phyloP scores from a whole-genome alignment of 1,284 basidiomycete genomes.

The Entoloma clypeatum region DNA sequence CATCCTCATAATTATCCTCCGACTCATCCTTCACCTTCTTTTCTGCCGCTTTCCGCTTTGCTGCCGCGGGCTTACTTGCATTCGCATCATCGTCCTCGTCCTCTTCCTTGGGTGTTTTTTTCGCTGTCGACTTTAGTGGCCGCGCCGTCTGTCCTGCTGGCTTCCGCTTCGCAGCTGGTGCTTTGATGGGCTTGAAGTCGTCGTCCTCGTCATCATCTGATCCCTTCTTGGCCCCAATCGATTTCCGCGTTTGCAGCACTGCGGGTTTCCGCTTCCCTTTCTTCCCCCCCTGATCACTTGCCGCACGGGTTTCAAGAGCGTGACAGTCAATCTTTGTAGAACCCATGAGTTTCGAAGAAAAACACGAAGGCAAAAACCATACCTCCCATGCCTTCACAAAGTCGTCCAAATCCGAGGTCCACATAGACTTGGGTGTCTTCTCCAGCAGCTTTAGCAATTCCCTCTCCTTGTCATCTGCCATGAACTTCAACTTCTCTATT shows the following conservation, averaged over 20 bases:
- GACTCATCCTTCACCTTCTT: slow-evolving; percentile 16
- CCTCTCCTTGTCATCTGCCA: slow-evolving; percentile 79
- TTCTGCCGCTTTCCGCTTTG: slow-evolving; percentile 30
- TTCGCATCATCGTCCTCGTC: slow-evolving; percentile 36
- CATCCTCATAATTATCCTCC: slow-evolving; percentile 16
- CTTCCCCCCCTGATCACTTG: slow-evolving; percentile 55
- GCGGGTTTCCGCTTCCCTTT: slow-evolving; percentile 75
- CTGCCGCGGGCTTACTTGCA: slow-evolving; percentile 45
- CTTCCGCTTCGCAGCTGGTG: slow-evolving; percentile 40
- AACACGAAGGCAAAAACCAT: slow-evolving; percentile 22
- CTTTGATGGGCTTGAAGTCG: slow-evolving; percentile 74
- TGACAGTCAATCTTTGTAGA: slow-evolving; percentile 1
- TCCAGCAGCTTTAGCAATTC: slow-evolving; percentile 82
- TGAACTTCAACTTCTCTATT: slow-evolving; percentile 83
- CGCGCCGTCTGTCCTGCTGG: slow-evolving; percentile 9
- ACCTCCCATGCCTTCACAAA: slow-evolving; percentile 89
- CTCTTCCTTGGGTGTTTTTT: slow-evolving; percentile 10
- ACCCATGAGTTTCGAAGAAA: neutral
- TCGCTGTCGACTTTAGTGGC: slow-evolving; percentile 15
- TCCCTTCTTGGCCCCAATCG: slow-evolving; percentile 49
- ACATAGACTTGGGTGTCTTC: slow-evolving; percentile 80
- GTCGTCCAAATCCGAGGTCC: slow-evolving; percentile 85
- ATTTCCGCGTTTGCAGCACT: slow-evolving; percentile 70
- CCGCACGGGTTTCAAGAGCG: slow-evolving; percentile 46
- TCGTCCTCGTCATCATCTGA: slow-evolving; percentile 59